phyloP scores from a whole-genome alignment of 2,329 filamentous ascomycete genomes.

The Xylaria sp. region DNA sequence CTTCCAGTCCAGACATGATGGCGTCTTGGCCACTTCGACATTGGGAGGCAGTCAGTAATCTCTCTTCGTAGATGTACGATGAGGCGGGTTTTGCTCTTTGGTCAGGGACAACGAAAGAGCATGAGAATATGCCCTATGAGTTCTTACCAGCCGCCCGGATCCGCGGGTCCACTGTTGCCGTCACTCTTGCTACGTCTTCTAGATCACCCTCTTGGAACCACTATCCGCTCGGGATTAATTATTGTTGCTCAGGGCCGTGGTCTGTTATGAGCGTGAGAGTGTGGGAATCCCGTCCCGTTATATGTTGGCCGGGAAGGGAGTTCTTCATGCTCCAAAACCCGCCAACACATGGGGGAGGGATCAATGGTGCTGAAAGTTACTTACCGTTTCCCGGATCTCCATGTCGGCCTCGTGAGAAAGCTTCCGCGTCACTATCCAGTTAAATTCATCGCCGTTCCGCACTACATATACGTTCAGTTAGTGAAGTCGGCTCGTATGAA shows the following conservation, averaged over 20 bases:
- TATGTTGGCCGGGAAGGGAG: not conserved
- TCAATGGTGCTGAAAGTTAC: not conserved
- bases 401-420: constrained; percentile 55
- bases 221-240: not conserved
- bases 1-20: constrained; percentile 63
- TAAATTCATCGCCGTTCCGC: constrained; percentile 57
- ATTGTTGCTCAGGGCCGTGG: not conserved
- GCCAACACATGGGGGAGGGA: not conserved
- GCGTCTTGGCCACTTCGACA: constrained; percentile 54
- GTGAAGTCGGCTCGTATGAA: not conserved
- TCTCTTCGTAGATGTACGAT: not conserved
- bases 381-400: constrained; percentile 56
- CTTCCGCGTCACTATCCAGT: constrained; percentile 60
- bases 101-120: not conserved
- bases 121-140: not conserved
- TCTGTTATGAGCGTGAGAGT: not conserved
- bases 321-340: too few species aligned
- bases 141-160: constrained; percentile 54
- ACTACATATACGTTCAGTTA: constrained; percentile 37
- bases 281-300: not conserved
- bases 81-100: not conserved
- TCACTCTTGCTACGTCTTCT: constrained; percentile 54
- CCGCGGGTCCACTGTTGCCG: constrained; percentile 55
- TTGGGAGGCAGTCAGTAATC: constrained; percentile 1
- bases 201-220: constrained; percentile 62